phyloP scores from a whole-genome alignment of 495 filamentous ascomycete species.

The Cairneyella variabilis region DNA sequence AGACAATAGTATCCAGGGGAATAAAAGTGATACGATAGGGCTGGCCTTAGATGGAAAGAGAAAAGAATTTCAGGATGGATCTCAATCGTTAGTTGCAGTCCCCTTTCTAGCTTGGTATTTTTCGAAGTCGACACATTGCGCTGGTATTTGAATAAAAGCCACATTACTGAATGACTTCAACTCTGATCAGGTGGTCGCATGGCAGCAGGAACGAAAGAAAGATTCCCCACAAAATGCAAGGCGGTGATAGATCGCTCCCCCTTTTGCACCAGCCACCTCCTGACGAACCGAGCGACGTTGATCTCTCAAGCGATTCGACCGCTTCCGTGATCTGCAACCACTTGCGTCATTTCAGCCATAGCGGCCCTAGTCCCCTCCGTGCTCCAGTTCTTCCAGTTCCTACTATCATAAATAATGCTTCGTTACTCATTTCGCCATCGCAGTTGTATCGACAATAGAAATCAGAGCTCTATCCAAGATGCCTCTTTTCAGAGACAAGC shows the following conservation, averaged over 20 bases:
- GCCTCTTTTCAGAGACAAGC: conserved; percentile 1
- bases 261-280: background rate
- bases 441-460: background rate
- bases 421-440: background rate
- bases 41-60: too few relatives aligned
- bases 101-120: too few relatives aligned
- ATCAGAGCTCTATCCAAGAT: background rate
- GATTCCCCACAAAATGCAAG: too few relatives aligned
- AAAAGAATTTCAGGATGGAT: too few relatives aligned
- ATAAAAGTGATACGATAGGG: too few relatives aligned
- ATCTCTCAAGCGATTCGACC: background rate
- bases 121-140: too few relatives aligned
- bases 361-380: background rate
- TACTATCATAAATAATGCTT: background rate
- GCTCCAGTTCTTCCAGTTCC: background rate
- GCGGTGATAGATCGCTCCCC: background rate
- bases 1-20: too few relatives aligned
- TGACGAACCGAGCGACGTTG: background rate
- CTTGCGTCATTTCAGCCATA: background rate
- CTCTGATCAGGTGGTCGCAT: too few relatives aligned
- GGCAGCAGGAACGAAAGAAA: too few relatives aligned
- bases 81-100: too few relatives aligned
- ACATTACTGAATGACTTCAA: too few relatives aligned
- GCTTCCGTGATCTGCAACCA: background rate
- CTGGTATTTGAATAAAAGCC: too few relatives aligned